Evolutionary conservation across 2,329 filamentous ascomycete species (phyloP).

Genomic region (Basipetospora chlamydospora): DNA sequence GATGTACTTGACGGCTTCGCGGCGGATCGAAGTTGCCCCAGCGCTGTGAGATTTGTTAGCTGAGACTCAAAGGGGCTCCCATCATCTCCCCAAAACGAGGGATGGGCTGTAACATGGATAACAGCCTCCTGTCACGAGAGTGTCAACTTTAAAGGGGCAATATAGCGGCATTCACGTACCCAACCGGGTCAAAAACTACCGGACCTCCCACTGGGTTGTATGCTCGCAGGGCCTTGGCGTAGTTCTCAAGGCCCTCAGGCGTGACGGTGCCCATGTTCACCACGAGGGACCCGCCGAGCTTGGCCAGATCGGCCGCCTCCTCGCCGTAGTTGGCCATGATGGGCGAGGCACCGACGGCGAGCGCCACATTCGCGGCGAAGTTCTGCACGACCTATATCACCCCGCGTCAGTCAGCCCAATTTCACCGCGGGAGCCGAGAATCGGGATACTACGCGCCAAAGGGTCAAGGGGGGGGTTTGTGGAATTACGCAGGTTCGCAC

Average conservation of each 20-base stretch:
- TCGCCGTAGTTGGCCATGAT: conserved; percentile 86
- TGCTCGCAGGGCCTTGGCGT: conserved; percentile 57
- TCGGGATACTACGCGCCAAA: too few relatives aligned
- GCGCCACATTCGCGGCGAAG: conserved; percentile 80
- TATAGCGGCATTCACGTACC: conserved; percentile 27
- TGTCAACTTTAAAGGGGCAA: neutral
- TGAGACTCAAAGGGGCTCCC: too few relatives aligned
- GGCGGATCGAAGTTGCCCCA: conserved; percentile 64
- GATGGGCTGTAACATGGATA: too few relatives aligned
- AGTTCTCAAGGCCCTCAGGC: conserved; percentile 56
- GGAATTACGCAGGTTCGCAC: conserved; percentile 5
- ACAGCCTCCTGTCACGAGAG: too few relatives aligned
- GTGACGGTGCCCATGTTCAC: conserved; percentile 94
- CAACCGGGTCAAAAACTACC: conserved; percentile 78
- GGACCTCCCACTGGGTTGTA: conserved; percentile 69
- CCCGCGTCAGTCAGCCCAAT: too few relatives aligned
- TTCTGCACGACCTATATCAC: conserved; percentile 81
- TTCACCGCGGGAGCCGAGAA: too few relatives aligned
- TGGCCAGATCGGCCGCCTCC: conserved; percentile 69
- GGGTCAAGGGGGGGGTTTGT: too few relatives aligned
- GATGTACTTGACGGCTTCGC: conserved; percentile 55
- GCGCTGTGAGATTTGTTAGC: conserved; percentile 29
- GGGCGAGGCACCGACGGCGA: conserved; percentile 72
- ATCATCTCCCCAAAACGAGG: too few relatives aligned
- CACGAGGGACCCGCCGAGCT: conserved; percentile 63